Base-by-base conservation (phyloP, 257 asterid genomes). In the Petunia axillaris region DNA sequence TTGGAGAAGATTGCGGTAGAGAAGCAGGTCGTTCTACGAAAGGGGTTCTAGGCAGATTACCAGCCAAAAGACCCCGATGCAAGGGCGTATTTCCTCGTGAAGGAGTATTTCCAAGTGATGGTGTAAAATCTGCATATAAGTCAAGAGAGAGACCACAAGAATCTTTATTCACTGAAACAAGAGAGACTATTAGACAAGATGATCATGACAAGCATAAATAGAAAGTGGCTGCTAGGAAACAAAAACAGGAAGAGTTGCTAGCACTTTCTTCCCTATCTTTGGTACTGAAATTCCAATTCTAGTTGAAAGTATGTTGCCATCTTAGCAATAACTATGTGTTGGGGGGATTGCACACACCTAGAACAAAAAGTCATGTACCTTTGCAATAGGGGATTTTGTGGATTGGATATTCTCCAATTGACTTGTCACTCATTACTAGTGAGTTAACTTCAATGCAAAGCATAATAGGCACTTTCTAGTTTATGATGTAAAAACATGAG, bases 81-180 rank as follows among this genome's bases (percentile, higher is more conserved):
- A 89, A 90, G 1, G 97, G 98, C 8, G 97, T 90, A 53, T 68
- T 94, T 64, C 97, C 97, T 16, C 88, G 89, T 3, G 95, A 91
- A 48, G 97, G 96, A 11, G 94, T 90, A 58, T 73, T 94, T 62
- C 97, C 97, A 11, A 88, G 90, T 8, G 97, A 92, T 44, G 97
- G 96, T 8, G 94, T 90, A 58, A 90, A 92, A 83, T 92, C 98
- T 92, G 86, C 85, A 39, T 4, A 50, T 8, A 38, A 41, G 37
- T n/a, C n/a, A n/a, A n/a, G n/a, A n/a, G n/a, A n/a, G n/a, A n/a
- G n/a, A n/a, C n/a, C n/a, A n/a, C n/a, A n/a, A n/a, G n/a, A n/a
- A n/a, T n/a, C n/a, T n/a, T n/a, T n/a, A n/a, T n/a, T n/a, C n/a
- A n/a, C n/a, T n/a, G 2, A 14, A 50, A n/a, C n/a, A n/a, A 38